Percentiles rank a stretch among this genome's conserved stretches.
Conservation (phyloP, 2,329 filamentous ascomycete genomes). For the Chrysosporium queenslandicum region DNA sequence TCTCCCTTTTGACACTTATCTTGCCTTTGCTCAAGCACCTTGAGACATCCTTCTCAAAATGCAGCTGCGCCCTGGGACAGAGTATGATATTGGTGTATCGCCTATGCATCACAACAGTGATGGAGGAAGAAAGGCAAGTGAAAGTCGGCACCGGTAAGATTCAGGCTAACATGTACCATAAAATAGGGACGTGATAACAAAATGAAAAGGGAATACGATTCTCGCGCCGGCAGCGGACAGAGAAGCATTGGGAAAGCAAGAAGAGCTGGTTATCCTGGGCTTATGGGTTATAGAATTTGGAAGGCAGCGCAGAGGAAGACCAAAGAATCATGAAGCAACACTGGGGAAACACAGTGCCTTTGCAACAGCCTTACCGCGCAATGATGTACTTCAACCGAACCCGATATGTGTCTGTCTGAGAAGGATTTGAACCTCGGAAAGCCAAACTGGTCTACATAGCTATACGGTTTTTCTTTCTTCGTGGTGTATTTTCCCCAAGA, state of each 20-base stretch:
- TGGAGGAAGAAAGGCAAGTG: not conserved
- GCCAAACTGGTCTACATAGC: no score
- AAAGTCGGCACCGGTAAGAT: not conserved
- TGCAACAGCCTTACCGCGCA: no score
- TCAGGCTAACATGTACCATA: not conserved
- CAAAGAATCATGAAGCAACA: no score
- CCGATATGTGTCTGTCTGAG: no score
- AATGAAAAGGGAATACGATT: slow-evolving; percentile 1
- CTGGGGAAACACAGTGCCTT: no score
- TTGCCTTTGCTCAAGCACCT: not conserved
- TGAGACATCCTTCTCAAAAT: not conserved
- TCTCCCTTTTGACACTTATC: not conserved
- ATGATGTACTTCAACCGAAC: no score
- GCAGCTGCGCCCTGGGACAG: not conserved
- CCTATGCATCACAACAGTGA: not conserved
- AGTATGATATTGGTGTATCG: not conserved
- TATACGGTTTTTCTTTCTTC: no score
- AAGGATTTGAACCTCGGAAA: no score
- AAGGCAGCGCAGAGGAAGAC: not conserved
- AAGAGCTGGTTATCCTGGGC: not conserved
- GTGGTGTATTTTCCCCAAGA: no score
- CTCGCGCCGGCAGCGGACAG: not conserved
- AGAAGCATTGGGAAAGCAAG: not conserved
- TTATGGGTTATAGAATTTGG: not conserved
- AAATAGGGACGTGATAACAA: not conserved